Base-by-base conservation (phyloP, 108 stramenopile species). In the Cyclostephanos invisitatus region DNA sequence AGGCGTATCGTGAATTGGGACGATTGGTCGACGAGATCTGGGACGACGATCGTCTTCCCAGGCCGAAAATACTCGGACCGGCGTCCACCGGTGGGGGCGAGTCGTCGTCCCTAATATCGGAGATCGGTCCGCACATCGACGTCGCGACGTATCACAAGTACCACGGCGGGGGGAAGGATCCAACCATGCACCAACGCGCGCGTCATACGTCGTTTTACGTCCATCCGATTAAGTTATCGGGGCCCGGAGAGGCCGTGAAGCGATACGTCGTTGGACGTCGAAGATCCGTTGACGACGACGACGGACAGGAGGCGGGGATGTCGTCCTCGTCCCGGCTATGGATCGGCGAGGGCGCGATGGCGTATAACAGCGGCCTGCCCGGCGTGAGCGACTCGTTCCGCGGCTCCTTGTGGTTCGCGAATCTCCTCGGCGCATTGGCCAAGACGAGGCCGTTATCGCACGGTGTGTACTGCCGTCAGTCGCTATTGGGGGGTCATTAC, bases 131-230 rank as follows among this genome's bases (percentile, higher is more conserved):
- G 18, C 57, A 74, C 21, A 37, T 78, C 11, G 72, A 78, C 35
- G 60, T 78, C 40, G 72, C 65, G 60, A 74, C 72, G 1, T 78
- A 78, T 29, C 77, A 78, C 66, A 78, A 78, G 53, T 78, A 78
- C 58, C 77, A 74, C 7, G 77, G 77, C 8, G 65, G 67, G 3
- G 77, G 77, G 15, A 74, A 78, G 29, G 67, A 74, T 22, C 42
- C 72, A 7, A 18, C 25, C 18, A 22, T 78, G 3, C 47, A 24
- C 2, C 32, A 20, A 14, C 21, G 55, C 27, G 77, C 73, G 9
- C 37, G 38, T 17, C 2, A 53, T 8, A 38, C 77, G 12, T 50
- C 65, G 3, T 70, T 67, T 15, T 57, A 70, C 29, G n/a, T 32
- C 15, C 77, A 73, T 62, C 73, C 73, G 18, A 25, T 37, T 11